Percentiles rank a stretch among this genome's conserved stretches.
Conservation (phyloP, 164 flowering plant species). For the Aristolochia contorta region DNA sequence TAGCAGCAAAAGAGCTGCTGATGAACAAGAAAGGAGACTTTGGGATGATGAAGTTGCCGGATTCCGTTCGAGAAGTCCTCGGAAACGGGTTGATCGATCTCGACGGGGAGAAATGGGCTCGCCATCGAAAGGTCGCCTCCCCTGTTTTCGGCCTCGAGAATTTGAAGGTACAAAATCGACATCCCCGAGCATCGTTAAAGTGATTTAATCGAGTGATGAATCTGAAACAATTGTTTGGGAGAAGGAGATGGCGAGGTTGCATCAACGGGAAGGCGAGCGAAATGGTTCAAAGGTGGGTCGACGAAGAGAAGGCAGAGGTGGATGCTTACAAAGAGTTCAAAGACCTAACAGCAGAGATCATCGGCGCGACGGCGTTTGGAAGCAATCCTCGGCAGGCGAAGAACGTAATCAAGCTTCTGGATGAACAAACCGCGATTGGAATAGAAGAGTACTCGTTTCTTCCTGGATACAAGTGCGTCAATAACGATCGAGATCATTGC, state of each 20-base stretch:
- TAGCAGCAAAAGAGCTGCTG: background rate
- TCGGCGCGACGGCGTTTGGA: conserved; percentile 1
- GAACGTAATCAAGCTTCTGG: background rate
- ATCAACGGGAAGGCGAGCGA: background rate
- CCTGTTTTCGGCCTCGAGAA: conserved; percentile 4
- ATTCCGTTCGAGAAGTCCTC: background rate
- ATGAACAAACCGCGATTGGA: conserved; percentile 1
- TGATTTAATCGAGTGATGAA: background rate
- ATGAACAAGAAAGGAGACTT: conserved; percentile 4
- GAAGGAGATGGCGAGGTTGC: conserved; percentile 4
- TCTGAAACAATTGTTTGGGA: background rate
- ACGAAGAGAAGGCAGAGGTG: background rate
- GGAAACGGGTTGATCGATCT: background rate
- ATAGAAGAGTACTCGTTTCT: background rate
- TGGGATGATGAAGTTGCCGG: background rate
- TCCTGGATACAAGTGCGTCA: conserved; percentile 2
- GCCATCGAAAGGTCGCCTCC: background rate
- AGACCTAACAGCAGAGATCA: background rate
- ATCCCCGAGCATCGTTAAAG: background rate
- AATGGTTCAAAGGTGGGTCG: conserved; percentile 1
- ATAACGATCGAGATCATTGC: no score
- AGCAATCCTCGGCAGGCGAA: conserved; percentile 5
- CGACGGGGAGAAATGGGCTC: conserved; percentile 1
- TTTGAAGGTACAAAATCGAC: background rate
- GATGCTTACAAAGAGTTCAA: conserved; percentile 4